Conservation (phyloP, 192 early-diverging fungal species). For the Umbelopsis sp. region DNA sequence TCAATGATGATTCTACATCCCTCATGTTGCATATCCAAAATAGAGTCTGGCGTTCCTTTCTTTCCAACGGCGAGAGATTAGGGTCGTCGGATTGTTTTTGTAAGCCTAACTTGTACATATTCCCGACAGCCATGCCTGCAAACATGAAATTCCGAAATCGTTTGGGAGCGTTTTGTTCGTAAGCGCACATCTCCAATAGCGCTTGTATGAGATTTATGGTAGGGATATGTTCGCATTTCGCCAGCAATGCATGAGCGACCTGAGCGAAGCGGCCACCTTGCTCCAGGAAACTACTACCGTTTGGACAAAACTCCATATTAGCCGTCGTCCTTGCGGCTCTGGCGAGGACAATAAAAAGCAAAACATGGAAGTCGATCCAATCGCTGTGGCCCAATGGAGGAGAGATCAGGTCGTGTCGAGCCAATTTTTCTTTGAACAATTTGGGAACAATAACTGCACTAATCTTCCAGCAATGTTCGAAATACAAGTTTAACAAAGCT, state of each 20-base stretch:
- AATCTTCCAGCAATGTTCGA: not conserved
- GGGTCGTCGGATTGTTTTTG: not conserved
- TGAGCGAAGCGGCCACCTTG: not conserved
- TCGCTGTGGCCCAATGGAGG: not conserved
- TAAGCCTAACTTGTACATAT: constrained; percentile 8
- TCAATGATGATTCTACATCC: not conserved
- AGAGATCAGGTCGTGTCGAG: not conserved
- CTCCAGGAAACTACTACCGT: not conserved
- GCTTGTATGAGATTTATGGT: constrained; percentile 6
- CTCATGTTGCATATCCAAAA: constrained; percentile 8
- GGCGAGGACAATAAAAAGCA: not conserved
- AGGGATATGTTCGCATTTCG: not conserved
- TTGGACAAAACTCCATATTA: not conserved
- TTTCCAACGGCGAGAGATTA: not conserved
- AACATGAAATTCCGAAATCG: not conserved
- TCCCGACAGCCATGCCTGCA: not conserved
- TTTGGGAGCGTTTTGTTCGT: not conserved
- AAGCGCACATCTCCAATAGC: not conserved
- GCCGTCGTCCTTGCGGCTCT: not conserved
- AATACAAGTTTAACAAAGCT: not conserved
- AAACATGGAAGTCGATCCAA: constrained; percentile 7
- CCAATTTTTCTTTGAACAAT: not conserved
- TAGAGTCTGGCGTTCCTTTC: not conserved
- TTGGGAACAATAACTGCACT: not conserved
- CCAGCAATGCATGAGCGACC: not conserved